phyloP scores from a whole-genome alignment of 1,284 basidiomycete species.

The Tetrapyrgos nigripes region DNA sequence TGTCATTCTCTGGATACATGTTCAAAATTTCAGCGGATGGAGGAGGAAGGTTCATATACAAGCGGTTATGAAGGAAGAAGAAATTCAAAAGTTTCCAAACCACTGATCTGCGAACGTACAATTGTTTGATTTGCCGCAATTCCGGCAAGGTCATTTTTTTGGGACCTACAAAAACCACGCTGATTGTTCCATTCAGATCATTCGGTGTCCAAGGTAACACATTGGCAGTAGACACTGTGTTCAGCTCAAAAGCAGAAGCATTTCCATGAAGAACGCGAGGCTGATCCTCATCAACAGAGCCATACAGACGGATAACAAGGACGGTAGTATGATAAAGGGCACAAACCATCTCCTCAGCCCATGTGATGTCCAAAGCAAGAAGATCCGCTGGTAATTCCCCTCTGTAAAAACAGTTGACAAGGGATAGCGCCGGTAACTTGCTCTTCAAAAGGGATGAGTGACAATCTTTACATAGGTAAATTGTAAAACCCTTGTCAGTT shows the following conservation, averaged over 20 bases:
- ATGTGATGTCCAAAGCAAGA: no score
- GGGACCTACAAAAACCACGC: slow-evolving; percentile 30
- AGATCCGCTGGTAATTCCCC: no score
- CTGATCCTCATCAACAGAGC: background rate
- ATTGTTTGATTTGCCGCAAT: slow-evolving; percentile 12
- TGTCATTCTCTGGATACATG: slow-evolving; percentile 19
- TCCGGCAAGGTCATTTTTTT: slow-evolving; percentile 14
- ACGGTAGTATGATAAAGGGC: slow-evolving; percentile 23
- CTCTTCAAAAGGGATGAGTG: no score
- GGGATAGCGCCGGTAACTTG: no score
- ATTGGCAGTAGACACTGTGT: slow-evolving; percentile 29
- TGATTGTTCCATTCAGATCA: slow-evolving; percentile 27
- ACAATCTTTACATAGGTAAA: no score
- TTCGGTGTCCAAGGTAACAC: slow-evolving; percentile 24
- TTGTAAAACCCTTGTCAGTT: no score
- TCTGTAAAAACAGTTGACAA: no score
- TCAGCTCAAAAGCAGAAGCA: slow-evolving; percentile 17
- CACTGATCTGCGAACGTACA: slow-evolving; percentile 4
- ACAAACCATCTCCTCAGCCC: slow-evolving; percentile 27
- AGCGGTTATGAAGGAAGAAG: background rate
- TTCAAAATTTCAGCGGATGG: slow-evolving; percentile 21
- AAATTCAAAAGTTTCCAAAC: background rate
- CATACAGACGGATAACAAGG: slow-evolving; percentile 21
- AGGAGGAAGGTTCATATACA: slow-evolving; percentile 3
- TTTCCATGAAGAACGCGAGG: slow-evolving; percentile 14